Evolutionary conservation across 129 eudicot genomes (phyloP).

Genomic region (Ambrosia artemisiifolia): DNA sequence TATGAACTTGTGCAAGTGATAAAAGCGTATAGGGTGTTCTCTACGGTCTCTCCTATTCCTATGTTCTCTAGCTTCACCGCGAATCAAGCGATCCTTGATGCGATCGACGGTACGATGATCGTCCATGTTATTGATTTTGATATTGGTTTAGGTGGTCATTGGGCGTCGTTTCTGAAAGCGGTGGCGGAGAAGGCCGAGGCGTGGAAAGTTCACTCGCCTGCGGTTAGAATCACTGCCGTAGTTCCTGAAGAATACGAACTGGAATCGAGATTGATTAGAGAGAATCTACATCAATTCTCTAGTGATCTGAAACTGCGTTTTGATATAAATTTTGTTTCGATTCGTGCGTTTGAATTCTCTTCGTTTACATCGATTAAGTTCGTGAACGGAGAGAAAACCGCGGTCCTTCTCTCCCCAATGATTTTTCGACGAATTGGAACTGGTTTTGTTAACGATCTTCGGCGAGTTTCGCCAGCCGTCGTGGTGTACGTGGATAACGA

Average conservation of each 20-base stretch:
- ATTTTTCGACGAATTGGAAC: conserved; percentile 65
- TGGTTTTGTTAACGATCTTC: conserved; percentile 63
- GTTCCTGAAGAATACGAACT: conserved; percentile 65
- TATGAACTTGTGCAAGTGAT: conserved; percentile 64
- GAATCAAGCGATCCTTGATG: conserved; percentile 90
- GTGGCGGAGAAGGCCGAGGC: conserved; percentile 61
- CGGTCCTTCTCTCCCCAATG: conserved; percentile 51
- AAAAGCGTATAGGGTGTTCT: conserved; percentile 63
- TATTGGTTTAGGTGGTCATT: conserved; percentile 80
- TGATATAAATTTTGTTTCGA: conserved; percentile 58
- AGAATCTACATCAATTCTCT: conserved; percentile 65
- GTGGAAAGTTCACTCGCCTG: conserved; percentile 37
- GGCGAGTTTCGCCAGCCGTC: conserved; percentile 57
- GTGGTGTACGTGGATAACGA: conserved; percentile 72
- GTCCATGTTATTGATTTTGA: conserved; percentile 89
- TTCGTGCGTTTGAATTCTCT: conserved; percentile 50
- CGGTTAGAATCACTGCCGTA: conserved; percentile 67
- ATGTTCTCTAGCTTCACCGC: conserved; percentile 90
- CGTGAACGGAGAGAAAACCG: conserved; percentile 62
- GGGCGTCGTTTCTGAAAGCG: conserved; percentile 91
- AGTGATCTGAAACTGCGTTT: conserved; percentile 57
- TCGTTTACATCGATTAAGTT: conserved; percentile 64
- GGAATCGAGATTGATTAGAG: conserved; percentile 61
- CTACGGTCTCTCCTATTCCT: conserved; percentile 74
- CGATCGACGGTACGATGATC: conserved; percentile 56